Evolutionary conservation across 257 asterid species (phyloP).

Genomic region (Penstemon eatonii): DNA sequence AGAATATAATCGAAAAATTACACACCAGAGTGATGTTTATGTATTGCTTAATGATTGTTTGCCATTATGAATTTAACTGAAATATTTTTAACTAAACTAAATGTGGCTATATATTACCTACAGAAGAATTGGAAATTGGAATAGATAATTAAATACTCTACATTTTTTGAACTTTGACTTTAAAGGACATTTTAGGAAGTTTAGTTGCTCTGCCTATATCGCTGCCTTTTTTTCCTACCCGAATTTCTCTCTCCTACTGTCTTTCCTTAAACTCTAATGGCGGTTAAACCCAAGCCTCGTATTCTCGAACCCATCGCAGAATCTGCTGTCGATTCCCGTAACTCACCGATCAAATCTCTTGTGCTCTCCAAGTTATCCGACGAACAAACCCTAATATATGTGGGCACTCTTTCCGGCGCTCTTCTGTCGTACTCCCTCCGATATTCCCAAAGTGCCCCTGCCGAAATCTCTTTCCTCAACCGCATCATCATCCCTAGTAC

Average conservation of each 20-base stretch:
- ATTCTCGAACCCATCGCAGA: slow-evolving; percentile 59
- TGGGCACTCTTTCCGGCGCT: slow-evolving; percentile 64
- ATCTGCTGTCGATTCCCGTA: slow-evolving; percentile 41
- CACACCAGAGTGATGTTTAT: too few species aligned
- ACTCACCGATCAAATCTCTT: slow-evolving; percentile 49
- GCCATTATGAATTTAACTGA: too few species aligned
- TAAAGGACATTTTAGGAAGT: too few species aligned
- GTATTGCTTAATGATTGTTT: too few species aligned
- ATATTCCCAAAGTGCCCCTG: slow-evolving; percentile 28
- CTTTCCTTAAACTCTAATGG: slow-evolving; percentile 34
- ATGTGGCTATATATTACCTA: too few species aligned
- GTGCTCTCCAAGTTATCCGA: slow-evolving; percentile 49
- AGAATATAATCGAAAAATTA: too few species aligned
- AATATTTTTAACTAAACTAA: too few species aligned
- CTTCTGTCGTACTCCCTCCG: slow-evolving; percentile 56
- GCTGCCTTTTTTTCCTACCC: too few species aligned
- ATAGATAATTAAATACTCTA: too few species aligned
- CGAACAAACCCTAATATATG: slow-evolving; percentile 50
- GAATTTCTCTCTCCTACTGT: neutral
- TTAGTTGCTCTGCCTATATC: too few species aligned
- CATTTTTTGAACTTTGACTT: too few species aligned
- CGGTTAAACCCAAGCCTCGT: slow-evolving; percentile 61
- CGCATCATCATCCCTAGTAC: slow-evolving; percentile 46
- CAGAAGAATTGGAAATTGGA: too few species aligned
- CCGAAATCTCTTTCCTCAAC: slow-evolving; percentile 42